Conservation (phyloP, 352 stramenopile species). For the Globisporangium perplexum region DNA sequence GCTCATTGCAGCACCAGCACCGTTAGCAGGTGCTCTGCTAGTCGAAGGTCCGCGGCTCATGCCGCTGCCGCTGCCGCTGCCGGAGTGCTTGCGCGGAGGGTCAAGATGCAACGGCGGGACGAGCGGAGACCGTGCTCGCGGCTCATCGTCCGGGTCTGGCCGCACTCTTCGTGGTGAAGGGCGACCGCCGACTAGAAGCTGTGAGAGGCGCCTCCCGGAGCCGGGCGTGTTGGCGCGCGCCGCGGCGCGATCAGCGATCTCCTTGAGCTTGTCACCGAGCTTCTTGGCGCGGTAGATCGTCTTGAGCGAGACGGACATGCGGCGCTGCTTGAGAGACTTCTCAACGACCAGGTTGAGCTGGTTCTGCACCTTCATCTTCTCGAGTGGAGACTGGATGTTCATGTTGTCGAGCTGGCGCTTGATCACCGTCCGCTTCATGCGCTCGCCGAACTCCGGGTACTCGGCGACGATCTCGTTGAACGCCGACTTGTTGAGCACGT, state of each 20-base stretch:
- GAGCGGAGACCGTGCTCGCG: neutral
- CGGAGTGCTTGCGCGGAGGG: neutral
- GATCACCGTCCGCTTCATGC: slow-evolving; percentile 80
- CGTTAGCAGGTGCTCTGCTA: neutral
- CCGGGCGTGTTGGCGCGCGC: slow-evolving; percentile 15
- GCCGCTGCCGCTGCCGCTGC: neutral
- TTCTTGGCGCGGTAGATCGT: slow-evolving; percentile 81
- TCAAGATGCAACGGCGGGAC: neutral
- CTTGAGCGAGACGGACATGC: slow-evolving; percentile 65
- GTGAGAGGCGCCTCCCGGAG: slow-evolving; percentile 21
- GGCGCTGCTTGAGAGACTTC: slow-evolving; percentile 68
- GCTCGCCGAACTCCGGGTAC: slow-evolving; percentile 73
- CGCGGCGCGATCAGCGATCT: slow-evolving; percentile 58
- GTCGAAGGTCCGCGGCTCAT: neutral
- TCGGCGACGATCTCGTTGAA: slow-evolving; percentile 82
- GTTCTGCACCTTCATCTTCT: slow-evolving; percentile 74
- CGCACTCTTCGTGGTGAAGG: slow-evolving; percentile 4
- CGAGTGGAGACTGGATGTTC: slow-evolving; percentile 66
- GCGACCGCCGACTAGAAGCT: slow-evolving; percentile 2
- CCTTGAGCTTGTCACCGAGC: slow-evolving; percentile 74
- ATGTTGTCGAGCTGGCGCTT: slow-evolving; percentile 81
- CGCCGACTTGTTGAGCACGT: slow-evolving; percentile 67
- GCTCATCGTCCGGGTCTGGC: neutral
- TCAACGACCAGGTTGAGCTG: slow-evolving; percentile 74
- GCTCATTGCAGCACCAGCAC: neutral